phyloP scores from a whole-genome alignment of 495 filamentous ascomycete species.

The Aspergillus kassunensis region DNA sequence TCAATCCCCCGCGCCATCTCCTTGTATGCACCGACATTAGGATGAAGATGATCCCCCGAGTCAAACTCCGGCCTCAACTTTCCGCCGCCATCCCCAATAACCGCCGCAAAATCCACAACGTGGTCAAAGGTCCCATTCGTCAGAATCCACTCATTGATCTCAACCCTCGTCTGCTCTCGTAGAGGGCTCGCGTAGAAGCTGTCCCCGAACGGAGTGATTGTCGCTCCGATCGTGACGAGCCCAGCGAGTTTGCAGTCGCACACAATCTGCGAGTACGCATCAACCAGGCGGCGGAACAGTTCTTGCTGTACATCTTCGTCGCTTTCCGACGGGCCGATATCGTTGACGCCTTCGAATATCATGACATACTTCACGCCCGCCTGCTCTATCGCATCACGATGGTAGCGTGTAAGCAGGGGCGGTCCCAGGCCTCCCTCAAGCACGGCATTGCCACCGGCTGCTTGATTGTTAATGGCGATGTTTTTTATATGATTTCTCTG shows the following conservation, averaged over 20 bases:
- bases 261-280: conserved; percentile 55
- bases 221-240: conserved; percentile 57
- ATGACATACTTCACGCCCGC: conserved; percentile 57
- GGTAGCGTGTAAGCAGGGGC: conserved; percentile 55
- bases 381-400: conserved; percentile 59
- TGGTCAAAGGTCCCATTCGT: conserved; percentile 54
- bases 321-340: conserved; percentile 54
- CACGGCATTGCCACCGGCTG: conserved; percentile 69
- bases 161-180: conserved; percentile 53
- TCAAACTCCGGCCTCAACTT: conserved; percentile 51
- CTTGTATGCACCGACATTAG: conserved; percentile 61
- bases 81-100: conserved; percentile 40
- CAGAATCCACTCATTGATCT: conserved; percentile 62
- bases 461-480: conserved; percentile 63
- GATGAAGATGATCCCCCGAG: conserved; percentile 69
- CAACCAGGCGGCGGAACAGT: conserved; percentile 49
- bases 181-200: conserved; percentile 30
- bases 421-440: conserved; percentile 61
- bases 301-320: conserved; percentile 44
- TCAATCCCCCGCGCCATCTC: conserved; percentile 43
- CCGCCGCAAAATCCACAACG: conserved; percentile 60
- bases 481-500: conserved; percentile 41
- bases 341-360: conserved; percentile 73
- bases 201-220: conserved; percentile 64
- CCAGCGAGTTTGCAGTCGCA: conserved; percentile 52